Percentiles rank a stretch among this genome's conserved stretches.
These are phyloP conservation scores for Hippophae tibetana DNA, from an alignment of 306 rosid genomes.

Conservation along the genomic window DNA sequence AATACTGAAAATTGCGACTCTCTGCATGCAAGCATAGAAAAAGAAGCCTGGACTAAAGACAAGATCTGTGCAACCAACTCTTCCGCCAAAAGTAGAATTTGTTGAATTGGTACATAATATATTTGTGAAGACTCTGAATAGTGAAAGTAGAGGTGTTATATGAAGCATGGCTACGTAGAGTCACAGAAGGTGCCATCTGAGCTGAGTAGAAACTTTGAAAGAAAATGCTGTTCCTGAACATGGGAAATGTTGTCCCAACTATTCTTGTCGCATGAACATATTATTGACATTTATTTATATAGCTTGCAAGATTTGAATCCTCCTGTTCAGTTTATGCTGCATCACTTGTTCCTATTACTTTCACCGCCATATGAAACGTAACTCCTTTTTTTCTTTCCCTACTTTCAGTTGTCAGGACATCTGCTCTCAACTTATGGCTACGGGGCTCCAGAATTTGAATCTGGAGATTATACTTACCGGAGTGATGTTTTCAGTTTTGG, in stretches of 20 bases:
- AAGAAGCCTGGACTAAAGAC: no score
- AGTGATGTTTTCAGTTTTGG: slow-evolving; percentile 93
- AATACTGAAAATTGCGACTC: no score
- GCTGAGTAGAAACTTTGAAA: background rate
- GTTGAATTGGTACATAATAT: background rate
- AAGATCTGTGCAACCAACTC: no score
- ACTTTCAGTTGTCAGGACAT: slow-evolving; percentile 74
- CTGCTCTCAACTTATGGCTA: slow-evolving; percentile 72
- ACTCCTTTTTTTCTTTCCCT: slow-evolving; percentile 9
- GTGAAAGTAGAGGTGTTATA: background rate
- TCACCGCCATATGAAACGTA: background rate
- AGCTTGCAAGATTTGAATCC: no score
- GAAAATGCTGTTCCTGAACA: background rate
- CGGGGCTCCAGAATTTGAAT: slow-evolving; percentile 96
- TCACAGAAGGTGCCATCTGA: background rate
- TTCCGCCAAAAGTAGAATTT: background rate
- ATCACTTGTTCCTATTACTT: no score
- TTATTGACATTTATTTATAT: no score
- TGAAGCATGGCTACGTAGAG: background rate
- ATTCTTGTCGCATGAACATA: no score
- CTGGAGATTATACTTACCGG: slow-evolving; percentile 69
- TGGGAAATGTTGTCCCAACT: no score
- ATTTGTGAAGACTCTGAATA: background rate
- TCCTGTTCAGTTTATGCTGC: no score
- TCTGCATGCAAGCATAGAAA: no score